Evolutionary conservation across 306 rosid genomes (phyloP).

Genomic region (Vicia villosa): DNA sequence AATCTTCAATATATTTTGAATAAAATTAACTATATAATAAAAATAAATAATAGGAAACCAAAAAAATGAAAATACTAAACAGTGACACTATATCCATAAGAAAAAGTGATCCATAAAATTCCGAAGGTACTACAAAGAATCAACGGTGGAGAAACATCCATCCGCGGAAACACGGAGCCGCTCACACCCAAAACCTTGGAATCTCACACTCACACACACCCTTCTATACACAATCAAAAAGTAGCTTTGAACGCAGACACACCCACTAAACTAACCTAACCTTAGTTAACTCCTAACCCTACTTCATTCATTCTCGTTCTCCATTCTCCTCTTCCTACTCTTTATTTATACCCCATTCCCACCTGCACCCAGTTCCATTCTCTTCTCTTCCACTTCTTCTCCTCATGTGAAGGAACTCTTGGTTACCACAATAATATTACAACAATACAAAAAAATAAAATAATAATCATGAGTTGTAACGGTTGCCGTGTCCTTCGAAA

Average conservation of each 20-base stretch:
- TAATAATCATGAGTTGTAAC: slow-evolving; percentile 81
- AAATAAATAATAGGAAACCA: too few relatives aligned
- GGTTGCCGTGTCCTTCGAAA: slow-evolving; percentile 97
- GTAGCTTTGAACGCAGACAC: slow-evolving; percentile 20
- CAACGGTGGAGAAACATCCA: slow-evolving; percentile 89
- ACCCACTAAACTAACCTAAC: slow-evolving; percentile 43
- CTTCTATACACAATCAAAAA: slow-evolving; percentile 37
- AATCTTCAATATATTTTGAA: too few relatives aligned
- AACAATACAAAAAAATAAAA: neutral
- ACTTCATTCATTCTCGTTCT: neutral
- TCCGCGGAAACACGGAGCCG: slow-evolving; percentile 99
- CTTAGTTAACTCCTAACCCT: slow-evolving; percentile 42
- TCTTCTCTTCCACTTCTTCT: neutral
- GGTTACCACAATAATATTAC: too few relatives aligned
- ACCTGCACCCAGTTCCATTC: slow-evolving; percentile 33
- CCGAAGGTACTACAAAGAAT: slow-evolving; percentile 41
- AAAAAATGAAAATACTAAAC: too few relatives aligned
- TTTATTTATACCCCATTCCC: slow-evolving; percentile 50
- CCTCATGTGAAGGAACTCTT: slow-evolving; percentile 31
- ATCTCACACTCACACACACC: slow-evolving; percentile 54
- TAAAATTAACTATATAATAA: too few relatives aligned
- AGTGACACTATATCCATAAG: neutral
- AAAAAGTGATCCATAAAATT: slow-evolving; percentile 38
- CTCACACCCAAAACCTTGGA: slow-evolving; percentile 86
- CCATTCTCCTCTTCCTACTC: neutral